Percentiles rank a stretch among this genome's conserved stretches.
Evolutionary conservation across 163 green algal genomes (phyloP).

Genomic region (Trebouxia gelatinosa): DNA sequence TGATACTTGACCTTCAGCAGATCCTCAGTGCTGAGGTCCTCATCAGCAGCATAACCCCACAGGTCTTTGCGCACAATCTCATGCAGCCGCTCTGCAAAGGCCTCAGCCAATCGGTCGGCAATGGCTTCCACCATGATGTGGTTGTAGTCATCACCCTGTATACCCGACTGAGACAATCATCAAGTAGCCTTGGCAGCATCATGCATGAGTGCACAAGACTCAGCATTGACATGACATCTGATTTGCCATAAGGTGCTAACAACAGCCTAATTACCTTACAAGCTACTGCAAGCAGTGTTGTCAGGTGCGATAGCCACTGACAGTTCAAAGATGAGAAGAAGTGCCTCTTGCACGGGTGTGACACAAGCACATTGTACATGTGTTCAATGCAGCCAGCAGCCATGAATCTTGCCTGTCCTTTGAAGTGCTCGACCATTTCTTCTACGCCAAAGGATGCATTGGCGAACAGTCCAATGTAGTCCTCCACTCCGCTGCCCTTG

Average conservation of each 20-base stretch:
- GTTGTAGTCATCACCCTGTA: slow-evolving; percentile 77
- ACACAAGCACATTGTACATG: too few species aligned
- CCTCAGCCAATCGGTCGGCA: slow-evolving; percentile 95
- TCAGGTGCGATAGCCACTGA: too few species aligned
- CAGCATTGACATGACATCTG: too few species aligned
- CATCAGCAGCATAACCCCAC: slow-evolving; percentile 93
- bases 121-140: slow-evolving; percentile 99
- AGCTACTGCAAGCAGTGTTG: too few species aligned
- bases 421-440: slow-evolving; percentile 77
- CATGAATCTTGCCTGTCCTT: slow-evolving; percentile 53
- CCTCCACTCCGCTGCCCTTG: slow-evolving; percentile 69
- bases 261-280: too few species aligned
- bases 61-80: slow-evolving; percentile 80
- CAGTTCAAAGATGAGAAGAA: too few species aligned
- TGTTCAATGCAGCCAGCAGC: too few species aligned
- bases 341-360: too few species aligned
- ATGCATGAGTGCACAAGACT: too few species aligned
- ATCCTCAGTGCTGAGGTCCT: slow-evolving; percentile 85
- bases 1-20: slow-evolving; percentile 99
- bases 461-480: slow-evolving; percentile 97
- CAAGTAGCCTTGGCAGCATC: too few species aligned
- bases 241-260: too few species aligned
- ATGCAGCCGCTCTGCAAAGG: slow-evolving; percentile 95
- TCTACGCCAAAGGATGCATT: slow-evolving; percentile 90
- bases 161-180: too few species aligned